A percentile compares a stretch with the other conserved stretches of the same genome.
Conservation (phyloP, 345 rosid species). For the Eucalyptus leucophloia region DNA sequence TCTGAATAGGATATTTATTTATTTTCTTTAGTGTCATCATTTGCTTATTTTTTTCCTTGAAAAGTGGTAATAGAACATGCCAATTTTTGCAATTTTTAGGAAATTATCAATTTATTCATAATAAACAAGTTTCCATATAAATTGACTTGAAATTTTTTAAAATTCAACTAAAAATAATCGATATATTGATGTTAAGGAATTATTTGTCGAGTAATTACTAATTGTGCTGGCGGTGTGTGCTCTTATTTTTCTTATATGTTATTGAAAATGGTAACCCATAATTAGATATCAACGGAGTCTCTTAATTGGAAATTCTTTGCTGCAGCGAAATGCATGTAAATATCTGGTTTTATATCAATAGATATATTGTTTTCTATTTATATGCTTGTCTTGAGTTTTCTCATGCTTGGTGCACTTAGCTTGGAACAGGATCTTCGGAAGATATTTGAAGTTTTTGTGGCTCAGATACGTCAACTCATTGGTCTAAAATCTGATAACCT, state of each 20-base stretch:
- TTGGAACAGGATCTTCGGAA: constrained; percentile 49
- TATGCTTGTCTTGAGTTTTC: background rate
- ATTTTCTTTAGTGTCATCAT: background rate
- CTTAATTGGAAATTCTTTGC: background rate
- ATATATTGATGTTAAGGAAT: background rate
- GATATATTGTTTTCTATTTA: background rate
- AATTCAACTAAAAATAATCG: background rate
- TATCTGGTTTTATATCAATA: background rate
- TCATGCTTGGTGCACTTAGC: background rate
- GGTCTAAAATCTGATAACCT: constrained; percentile 58
- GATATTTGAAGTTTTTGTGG: constrained; percentile 80
- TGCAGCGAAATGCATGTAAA: background rate
- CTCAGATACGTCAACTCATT: constrained; percentile 84
- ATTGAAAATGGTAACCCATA: background rate
- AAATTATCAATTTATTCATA: background rate
- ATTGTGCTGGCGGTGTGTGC: background rate
- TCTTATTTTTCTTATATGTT: background rate
- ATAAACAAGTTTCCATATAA: background rate
- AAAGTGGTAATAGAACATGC: background rate
- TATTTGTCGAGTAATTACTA: background rate
- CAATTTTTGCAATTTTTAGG: background rate
- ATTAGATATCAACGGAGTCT: background rate
- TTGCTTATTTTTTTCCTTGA: background rate
- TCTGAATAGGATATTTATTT: background rate
- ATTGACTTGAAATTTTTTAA: background rate